These are phyloP conservation scores for Chloranthus sessilifolius DNA, from an alignment of 164 flowering plant genomes.

Conservation along the genomic window DNA sequence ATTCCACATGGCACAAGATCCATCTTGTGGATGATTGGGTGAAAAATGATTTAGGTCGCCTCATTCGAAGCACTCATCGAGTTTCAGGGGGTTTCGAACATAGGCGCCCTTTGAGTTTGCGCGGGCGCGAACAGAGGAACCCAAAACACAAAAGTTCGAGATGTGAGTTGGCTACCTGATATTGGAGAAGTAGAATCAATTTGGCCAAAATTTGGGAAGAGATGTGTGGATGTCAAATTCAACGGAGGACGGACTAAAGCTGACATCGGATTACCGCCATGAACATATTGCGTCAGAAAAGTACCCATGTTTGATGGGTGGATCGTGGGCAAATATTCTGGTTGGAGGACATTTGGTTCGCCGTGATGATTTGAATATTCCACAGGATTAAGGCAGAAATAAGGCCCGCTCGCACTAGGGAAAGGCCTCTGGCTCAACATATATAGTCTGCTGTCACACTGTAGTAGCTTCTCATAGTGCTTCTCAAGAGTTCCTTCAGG, in stretches of 20 bases:
- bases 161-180: constrained; percentile 16
- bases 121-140: no score
- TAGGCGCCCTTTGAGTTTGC: no score
- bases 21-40: no score
- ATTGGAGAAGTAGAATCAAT: constrained; percentile 6
- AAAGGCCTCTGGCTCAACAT: constrained; percentile 27
- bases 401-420: constrained; percentile 25
- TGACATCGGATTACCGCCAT: neutral
- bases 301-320: neutral
- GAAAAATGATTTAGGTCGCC: no score
- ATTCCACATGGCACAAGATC: no score
- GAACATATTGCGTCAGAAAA: constrained; percentile 8
- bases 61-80: no score
- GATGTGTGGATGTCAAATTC: neutral
- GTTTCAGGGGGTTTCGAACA: no score
- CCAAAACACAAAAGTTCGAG: no score
- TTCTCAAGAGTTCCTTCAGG: constrained; percentile 39
- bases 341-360: constrained; percentile 5
- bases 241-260: constrained; percentile 2
- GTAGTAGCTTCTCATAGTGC: constrained; percentile 34
- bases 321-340: constrained; percentile 2
- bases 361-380: constrained; percentile 1
- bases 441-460: constrained; percentile 22
- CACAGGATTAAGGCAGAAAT: constrained; percentile 11
- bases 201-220: neutral